Percentiles rank a stretch among this genome's conserved stretches.
These are phyloP conservation scores for Ogataea nonfermentans DNA, from an alignment of 805 yeast species.

Conservation along the genomic window DNA sequence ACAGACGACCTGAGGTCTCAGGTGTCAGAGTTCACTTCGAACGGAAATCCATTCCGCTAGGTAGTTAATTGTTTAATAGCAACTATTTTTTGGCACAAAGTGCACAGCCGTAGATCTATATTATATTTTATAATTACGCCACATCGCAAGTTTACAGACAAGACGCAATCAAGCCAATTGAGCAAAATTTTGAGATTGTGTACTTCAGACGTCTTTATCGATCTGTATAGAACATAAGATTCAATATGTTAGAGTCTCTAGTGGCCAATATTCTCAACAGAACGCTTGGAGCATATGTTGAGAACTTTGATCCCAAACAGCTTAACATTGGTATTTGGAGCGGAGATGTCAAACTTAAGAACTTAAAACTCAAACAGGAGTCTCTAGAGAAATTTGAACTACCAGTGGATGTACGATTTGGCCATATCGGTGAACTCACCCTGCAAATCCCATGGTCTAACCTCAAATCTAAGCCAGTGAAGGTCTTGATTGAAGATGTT, in stretches of 20 bases:
- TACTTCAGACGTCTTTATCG: background rate
- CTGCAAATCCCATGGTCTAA: conserved; percentile 97
- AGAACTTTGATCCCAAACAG: conserved; percentile 94
- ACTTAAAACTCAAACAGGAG: conserved; percentile 79
- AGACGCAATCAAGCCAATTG: background rate
- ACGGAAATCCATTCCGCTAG: conserved; percentile 6
- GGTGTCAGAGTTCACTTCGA: conserved; percentile 5
- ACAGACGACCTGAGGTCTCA: conserved; percentile 25
- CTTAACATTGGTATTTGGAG: conserved; percentile 95
- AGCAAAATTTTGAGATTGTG: background rate
- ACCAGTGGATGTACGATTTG: conserved; percentile 85
- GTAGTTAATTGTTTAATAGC: background rate
- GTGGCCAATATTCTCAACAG: conserved; percentile 63
- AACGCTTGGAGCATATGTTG: conserved; percentile 73
- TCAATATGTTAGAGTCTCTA: conserved; percentile 27
- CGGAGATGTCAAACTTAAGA: conserved; percentile 87
- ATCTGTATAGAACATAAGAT: background rate
- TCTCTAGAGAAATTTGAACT: conserved; percentile 82
- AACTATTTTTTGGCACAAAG: conserved; percentile 1
- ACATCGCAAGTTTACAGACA: conserved; percentile 12
- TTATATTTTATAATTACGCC: conserved; percentile 9
- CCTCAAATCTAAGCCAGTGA: conserved; percentile 88
- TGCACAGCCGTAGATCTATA: conserved; percentile 14
- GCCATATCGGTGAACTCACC: conserved; percentile 85
- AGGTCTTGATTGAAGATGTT: conserved; percentile 81